Base-by-base conservation (phyloP, 2,329 filamentous ascomycete genomes). In the Talaromyces amestolkiae region DNA sequence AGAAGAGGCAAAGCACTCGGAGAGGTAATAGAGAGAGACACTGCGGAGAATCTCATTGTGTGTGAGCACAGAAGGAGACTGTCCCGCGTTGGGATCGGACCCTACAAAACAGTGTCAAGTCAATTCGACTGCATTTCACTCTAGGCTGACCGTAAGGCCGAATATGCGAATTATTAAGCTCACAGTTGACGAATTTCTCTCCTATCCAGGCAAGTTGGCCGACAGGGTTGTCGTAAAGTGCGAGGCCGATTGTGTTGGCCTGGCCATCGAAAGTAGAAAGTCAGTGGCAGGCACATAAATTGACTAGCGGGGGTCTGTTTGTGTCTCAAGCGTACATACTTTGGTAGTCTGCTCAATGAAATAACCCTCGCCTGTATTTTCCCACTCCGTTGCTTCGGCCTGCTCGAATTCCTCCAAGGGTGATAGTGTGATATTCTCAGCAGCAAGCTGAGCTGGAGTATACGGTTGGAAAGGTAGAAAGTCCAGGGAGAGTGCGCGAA, bases 191-290 rank as follows among this genome's bases (percentile, higher is more conserved):
- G n/a, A 64, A 59, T 22, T 64, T 64, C 54, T 64, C 65, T 31
- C 15, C 61, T 49, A 63, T 73, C 78, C 75, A 77, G 62, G 75
- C 70, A 11, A 77, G 65, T 41, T 77, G 68, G 4, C 75, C 72
- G 6, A 77, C 63, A 3, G 75, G 75, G 31, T 67, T 77, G 2
- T 71, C 68, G 1, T 74, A 68, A n/a, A 77, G 47, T n/a, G 73
- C 72, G 51, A 74, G 72, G 3, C 75, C 75, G 22, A 77, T 77
- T 2, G 75, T 77, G 60, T 73, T 75, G 15, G 75, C 70, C 41
- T 71, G 69, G 24, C 15, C 24, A 53, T 53, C n/a, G 24, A 7
- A 37, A 7, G 35, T 37, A 37, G 35, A 37, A 5, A 3, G 35
- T 53, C 15, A 53, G 24, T 33, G 24, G n/a, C 24, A 53, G 24